Evolutionary conservation across 306 rosid species (phyloP).

Genomic region (Pterocarpus macrocarpus): DNA sequence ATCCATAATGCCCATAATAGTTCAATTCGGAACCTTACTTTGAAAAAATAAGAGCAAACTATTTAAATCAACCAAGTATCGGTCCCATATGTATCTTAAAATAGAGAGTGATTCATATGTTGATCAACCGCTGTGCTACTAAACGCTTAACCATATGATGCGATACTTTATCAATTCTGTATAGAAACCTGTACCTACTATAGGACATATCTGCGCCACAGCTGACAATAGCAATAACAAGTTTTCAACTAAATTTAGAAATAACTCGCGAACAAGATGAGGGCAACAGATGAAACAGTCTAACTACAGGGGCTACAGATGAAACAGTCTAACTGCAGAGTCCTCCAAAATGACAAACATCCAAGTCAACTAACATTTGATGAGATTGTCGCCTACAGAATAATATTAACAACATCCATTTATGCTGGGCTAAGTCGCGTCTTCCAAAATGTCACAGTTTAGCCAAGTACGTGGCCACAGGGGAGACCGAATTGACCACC

Average conservation of each 20-base stretch:
- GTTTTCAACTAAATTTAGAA: conserved; percentile 9
- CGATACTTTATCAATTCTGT: no score
- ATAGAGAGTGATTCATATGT: no score
- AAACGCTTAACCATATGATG: no score
- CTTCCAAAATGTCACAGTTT: conserved; percentile 21
- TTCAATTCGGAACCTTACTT: no score
- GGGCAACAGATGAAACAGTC: no score
- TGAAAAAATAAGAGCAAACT: no score
- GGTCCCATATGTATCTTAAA: no score
- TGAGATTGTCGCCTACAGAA: conserved; percentile 8
- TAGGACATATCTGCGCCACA: no score
- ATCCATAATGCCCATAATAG: no score
- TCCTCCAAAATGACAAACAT: conserved; percentile 40
- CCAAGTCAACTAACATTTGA: conserved; percentile 36
- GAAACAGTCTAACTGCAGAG: background rate
- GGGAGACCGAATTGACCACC: conserved; percentile 28
- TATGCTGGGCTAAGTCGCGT: background rate
- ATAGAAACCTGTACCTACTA: no score
- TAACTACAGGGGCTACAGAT: background rate
- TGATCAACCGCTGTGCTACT: no score
- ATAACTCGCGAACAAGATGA: background rate
- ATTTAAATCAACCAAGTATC: no score
- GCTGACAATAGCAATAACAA: background rate
- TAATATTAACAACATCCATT: conserved; percentile 49
- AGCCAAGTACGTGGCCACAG: conserved; percentile 27